A percentile compares a stretch with the other conserved stretches of the same genome.
These are phyloP conservation scores for Aschersonia sp. DNA, from an alignment of 2,329 filamentous ascomycete species.

Conservation along the genomic window DNA sequence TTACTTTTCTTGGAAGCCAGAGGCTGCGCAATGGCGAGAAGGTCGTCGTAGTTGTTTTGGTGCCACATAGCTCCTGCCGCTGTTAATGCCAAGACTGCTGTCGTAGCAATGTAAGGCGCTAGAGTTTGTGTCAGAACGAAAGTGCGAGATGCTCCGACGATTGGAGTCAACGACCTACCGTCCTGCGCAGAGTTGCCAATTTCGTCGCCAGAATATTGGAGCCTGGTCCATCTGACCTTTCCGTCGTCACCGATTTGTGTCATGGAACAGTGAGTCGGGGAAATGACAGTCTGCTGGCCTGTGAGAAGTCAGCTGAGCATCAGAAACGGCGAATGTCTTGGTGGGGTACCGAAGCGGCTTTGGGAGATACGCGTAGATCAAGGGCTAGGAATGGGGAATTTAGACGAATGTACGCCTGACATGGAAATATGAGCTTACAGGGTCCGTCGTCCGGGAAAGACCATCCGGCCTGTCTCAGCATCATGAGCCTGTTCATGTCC, in stretches of 20 bases:
- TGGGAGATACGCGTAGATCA: no score
- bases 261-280: slow-evolving; percentile 44
- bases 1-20: slow-evolving; percentile 19
- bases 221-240: slow-evolving; percentile 41
- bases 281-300: slow-evolving; percentile 47
- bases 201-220: slow-evolving; percentile 34
- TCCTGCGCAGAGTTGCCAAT: slow-evolving; percentile 33
- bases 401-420: not conserved
- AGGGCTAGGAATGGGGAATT: no score
- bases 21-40: slow-evolving; percentile 52
- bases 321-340: not conserved
- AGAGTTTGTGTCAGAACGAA: slow-evolving; percentile 5
- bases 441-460: slow-evolving; percentile 50
- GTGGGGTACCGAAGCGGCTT: no score
- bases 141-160: not conserved
- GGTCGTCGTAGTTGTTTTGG: slow-evolving; percentile 48
- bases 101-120: slow-evolving; percentile 41
- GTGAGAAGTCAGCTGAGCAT: slow-evolving; percentile 5
- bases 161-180: slow-evolving; percentile 18
- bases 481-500: slow-evolving; percentile 50
- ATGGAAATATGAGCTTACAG: slow-evolving; percentile 28
- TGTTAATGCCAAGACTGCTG: slow-evolving; percentile 45
- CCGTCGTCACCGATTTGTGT: slow-evolving; percentile 43
- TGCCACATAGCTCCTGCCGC: slow-evolving; percentile 29
- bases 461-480: slow-evolving; percentile 66